These are phyloP conservation scores for Eucalyptus tenuipes DNA, from an alignment of 345 rosid species.

Conservation along the genomic window DNA sequence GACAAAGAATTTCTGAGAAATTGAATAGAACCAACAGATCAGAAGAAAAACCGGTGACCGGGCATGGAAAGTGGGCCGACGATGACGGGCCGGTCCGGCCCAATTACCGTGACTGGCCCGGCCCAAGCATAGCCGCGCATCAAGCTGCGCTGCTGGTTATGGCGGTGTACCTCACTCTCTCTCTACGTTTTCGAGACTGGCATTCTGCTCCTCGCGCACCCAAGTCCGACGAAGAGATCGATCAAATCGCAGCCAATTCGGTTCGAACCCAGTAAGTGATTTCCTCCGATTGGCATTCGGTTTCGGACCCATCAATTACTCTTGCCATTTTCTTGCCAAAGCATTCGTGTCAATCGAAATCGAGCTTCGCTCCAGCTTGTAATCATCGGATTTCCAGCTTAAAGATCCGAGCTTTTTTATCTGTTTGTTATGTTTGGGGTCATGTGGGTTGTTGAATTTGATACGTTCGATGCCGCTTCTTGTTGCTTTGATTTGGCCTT, in stretches of 20 bases:
- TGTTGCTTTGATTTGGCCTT: background rate
- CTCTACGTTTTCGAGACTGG: background rate
- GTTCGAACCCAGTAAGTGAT: background rate
- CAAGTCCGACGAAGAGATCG: background rate
- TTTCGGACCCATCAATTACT: background rate
- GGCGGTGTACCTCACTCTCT: background rate
- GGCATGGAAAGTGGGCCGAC: background rate
- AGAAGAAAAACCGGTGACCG: background rate
- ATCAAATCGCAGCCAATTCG: background rate
- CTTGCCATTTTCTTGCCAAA: background rate
- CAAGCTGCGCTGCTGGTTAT: background rate
- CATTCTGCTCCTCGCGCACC: background rate
- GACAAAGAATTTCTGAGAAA: background rate
- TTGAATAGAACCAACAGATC: background rate
- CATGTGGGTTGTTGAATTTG: background rate
- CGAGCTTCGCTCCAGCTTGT: background rate
- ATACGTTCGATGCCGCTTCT: background rate
- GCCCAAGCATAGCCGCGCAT: background rate
- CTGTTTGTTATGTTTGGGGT: background rate
- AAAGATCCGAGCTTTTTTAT: background rate
- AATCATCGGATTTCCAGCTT: background rate
- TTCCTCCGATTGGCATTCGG: background rate
- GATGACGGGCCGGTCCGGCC: background rate
- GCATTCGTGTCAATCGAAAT: background rate
- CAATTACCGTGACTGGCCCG: background rate